Conservation (phyloP, 129 eudicot genomes). For the Oenanthe sinensis region DNA sequence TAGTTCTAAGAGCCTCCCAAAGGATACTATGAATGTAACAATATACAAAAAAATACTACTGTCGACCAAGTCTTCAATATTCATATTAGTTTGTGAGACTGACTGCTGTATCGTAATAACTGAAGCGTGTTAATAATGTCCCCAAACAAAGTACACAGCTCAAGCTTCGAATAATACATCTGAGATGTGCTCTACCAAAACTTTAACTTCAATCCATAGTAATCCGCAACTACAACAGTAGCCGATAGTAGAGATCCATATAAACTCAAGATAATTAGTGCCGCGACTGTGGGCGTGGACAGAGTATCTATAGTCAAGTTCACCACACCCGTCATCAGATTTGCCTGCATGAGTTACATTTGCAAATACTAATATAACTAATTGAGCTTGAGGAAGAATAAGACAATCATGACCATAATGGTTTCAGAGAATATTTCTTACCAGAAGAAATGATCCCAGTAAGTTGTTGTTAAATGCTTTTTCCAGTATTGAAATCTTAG, state of each 20-base stretch:
- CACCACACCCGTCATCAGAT: conserved; percentile 72
- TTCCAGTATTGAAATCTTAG: conserved; percentile 48
- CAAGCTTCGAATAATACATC: not conserved
- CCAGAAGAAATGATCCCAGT: conserved; percentile 66
- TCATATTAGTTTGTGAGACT: not conserved
- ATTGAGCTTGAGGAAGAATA: not conserved
- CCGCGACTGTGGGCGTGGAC: conserved; percentile 32
- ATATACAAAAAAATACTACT: not conserved
- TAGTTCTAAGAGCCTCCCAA: not conserved
- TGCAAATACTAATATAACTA: not conserved
- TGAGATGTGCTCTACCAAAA: conserved; percentile 45
- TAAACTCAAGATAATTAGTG: conserved; percentile 37
- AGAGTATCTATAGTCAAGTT: conserved; percentile 69
- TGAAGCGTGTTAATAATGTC: not conserved
- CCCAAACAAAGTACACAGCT: not conserved
- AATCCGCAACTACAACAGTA: conserved; percentile 45
- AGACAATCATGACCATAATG: not conserved
- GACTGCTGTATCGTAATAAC: not conserved
- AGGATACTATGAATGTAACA: not conserved
- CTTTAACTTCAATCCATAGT: conserved; percentile 45
- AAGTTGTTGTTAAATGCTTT: conserved; percentile 56
- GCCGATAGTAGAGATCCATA: conserved; percentile 42
- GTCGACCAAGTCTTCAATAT: not conserved
- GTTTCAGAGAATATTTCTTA: conserved; percentile 13
- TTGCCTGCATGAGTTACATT: conserved; percentile 39